Base-by-base conservation (phyloP, 305 asterid species). In the Solanum aculeatissimum region DNA sequence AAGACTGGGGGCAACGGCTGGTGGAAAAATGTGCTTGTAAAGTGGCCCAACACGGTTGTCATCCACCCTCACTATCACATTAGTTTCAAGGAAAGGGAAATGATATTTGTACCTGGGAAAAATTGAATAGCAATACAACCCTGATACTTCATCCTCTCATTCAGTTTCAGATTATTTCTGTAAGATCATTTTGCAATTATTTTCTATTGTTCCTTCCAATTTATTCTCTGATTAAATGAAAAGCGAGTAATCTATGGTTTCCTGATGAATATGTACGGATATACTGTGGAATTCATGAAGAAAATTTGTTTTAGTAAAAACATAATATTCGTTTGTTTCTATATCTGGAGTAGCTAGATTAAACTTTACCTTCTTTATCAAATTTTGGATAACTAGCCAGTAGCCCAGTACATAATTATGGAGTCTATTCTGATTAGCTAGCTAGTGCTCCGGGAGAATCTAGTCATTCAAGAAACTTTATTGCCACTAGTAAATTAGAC, bases 41-140 rank as follows among this genome's bases (percentile, higher is more conserved):
- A 96, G 97, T 74, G 98, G 98, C 29, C 96, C 96, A 2, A 96
- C 99, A 55, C 97, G 88, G 82, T 91, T 96, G 87, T 96, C 97
- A 40, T 94, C 98, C 89, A 95, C 97, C 13, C 90, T 91, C 87
- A 96, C 93, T 53, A 85, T 43, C 74, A 92, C 92, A 49, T 87
- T 87, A 68, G 96, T 92, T 82, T 96, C 94, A 69, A 96, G 98
- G 87, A 95, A 96, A 7, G 98, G 98, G 81, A 95, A 95, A 87
- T 91, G 87, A 87, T 83, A 94, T 87, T 93, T 95, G 91, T 95
- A 96, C 88, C 99, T 96, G 87, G 82, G 85, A 86, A 70, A 45
- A 12, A 71, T 72, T 60, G 77, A 82, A 54, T n/a, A 66, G 54
- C 45, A 79, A 51, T n/a, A n/a, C 13, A 23, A 15, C 51, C 2